Evolutionary conservation across 1,284 basidiomycete genomes (phyloP), one percentile per base, ranked within the genome.

Genomic region (Abortiporus biennis): DNA sequence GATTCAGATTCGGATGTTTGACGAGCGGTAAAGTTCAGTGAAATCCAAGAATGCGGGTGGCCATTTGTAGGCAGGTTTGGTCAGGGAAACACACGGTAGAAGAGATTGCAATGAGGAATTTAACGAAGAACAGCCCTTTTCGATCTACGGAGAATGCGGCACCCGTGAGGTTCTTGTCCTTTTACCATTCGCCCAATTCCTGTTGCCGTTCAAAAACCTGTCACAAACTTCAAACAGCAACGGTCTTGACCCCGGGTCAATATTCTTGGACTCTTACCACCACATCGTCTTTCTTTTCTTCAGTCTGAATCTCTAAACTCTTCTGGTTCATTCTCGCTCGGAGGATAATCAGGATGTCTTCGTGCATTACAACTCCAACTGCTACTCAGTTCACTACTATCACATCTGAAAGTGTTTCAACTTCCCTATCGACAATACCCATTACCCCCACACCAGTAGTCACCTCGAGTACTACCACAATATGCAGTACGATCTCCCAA

Each of bases 361-460:
- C 40, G 19, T 72, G 71, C 43, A 49, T 47, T 33, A 50, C 64
- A 11, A 48, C 52, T 11, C 60, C 67, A 12, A 71, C 64, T 21
- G 58, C 57, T 40, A 71, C 69, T 9, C 47, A 57, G 38, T 69
- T 65, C 49, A 46, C 50, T 34, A 66, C 62, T 0, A 36, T 64
- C 47, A 63, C 61, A 2, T 54, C 64, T 4, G 56, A 52, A 19
- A 54, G 47, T 15, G 44, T 60, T 2, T 60, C 65, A 13, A 70
- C 67, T 6, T 65, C 64, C 8, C 58, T 54, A 42, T 64, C 66
- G 9, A 48, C 53, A 16, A 55, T 54, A 25, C 43, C 56, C 12
- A 56, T 56, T 20, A 59, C 52, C 19, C 35, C 55, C 11, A 49
- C 56, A 5, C 53, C 40, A 13, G 47, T 57, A 22, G 15, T 55